These are phyloP conservation scores for Xylaria longipes DNA, from an alignment of 495 filamentous ascomycete genomes.

Conservation along the genomic window DNA sequence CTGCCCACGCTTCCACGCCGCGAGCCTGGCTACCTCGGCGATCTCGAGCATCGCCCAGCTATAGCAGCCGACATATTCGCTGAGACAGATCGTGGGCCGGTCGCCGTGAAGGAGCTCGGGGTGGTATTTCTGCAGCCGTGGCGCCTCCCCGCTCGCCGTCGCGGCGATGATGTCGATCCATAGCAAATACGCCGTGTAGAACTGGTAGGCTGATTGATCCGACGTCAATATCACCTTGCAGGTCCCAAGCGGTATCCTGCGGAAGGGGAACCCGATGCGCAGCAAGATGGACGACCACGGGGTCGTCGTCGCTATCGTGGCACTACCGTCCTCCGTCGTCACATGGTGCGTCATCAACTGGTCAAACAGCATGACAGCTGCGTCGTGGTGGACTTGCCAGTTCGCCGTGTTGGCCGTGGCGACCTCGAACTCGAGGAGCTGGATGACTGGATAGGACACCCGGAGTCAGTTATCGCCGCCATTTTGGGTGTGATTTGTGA, in stretches of 20 bases:
- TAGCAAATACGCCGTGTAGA: conserved; percentile 55
- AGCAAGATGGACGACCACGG: conserved; percentile 37
- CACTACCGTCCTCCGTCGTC: conserved; percentile 7
- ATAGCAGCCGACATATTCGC: conserved; percentile 41
- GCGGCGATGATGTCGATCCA: conserved; percentile 56
- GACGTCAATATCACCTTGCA: conserved; percentile 38
- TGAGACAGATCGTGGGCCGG: conserved; percentile 41
- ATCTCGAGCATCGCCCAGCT: conserved; percentile 45
- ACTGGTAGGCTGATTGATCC: conserved; percentile 58
- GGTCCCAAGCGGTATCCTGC: conserved; percentile 28
- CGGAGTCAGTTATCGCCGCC: too few species aligned
- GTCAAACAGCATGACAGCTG: conserved; percentile 54
- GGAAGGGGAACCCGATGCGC: conserved; percentile 40
- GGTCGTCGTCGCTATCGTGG: background rate
- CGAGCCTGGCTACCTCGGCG: conserved; percentile 44
- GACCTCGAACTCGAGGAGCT: conserved; percentile 59
- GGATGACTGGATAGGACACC: conserved; percentile 43
- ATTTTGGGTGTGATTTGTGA: too few species aligned
- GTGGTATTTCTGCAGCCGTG: conserved; percentile 51
- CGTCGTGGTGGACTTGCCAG: conserved; percentile 57
- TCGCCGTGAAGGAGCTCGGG: conserved; percentile 39
- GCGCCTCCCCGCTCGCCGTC: conserved; percentile 45
- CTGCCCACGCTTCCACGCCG: conserved; percentile 44
- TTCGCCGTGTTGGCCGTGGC: conserved; percentile 48
- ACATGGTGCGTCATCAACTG: conserved; percentile 46